Conservation (phyloP, 202 grass and related monocot genomes). For the Bolboschoenoplectus hybrid region DNA sequence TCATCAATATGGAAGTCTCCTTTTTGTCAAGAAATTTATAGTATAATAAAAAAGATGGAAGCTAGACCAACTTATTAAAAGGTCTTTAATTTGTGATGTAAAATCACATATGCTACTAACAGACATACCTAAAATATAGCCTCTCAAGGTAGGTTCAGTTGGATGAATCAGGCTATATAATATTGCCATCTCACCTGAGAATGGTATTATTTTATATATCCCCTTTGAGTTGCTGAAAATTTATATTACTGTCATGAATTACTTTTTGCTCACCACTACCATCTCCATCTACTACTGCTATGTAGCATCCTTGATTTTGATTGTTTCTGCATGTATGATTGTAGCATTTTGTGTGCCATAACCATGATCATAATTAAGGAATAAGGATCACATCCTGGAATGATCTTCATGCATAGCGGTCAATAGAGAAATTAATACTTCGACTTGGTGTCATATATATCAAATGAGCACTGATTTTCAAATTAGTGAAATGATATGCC, state of each 20-base stretch:
- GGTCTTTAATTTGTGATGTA: background rate
- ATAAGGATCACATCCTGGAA: too few relatives aligned
- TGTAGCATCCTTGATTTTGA: background rate
- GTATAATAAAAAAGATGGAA: background rate
- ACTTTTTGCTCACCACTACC: slow-evolving; percentile 9
- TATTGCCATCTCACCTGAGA: slow-evolving; percentile 29
- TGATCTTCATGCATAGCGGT: too few relatives aligned
- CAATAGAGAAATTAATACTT: too few relatives aligned
- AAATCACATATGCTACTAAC: slow-evolving; percentile 1
- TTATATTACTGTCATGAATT: slow-evolving; percentile 11
- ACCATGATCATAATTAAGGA: too few relatives aligned
- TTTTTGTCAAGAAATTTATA: background rate
- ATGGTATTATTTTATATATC: background rate
- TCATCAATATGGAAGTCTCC: background rate
- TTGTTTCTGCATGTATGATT: background rate
- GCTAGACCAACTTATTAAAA: background rate
- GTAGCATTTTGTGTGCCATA: background rate
- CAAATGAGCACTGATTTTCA: too few relatives aligned
- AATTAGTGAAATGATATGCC: too few relatives aligned
- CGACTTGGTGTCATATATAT: too few relatives aligned
- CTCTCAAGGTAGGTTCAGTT: background rate
- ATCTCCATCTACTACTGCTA: background rate
- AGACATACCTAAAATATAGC: slow-evolving; percentile 31
- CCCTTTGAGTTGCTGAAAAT: background rate
- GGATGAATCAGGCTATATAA: background rate